These are phyloP conservation scores for Astrocystis sublimbata DNA, from an alignment of 495 filamentous ascomycete genomes.

Conservation along the genomic window DNA sequence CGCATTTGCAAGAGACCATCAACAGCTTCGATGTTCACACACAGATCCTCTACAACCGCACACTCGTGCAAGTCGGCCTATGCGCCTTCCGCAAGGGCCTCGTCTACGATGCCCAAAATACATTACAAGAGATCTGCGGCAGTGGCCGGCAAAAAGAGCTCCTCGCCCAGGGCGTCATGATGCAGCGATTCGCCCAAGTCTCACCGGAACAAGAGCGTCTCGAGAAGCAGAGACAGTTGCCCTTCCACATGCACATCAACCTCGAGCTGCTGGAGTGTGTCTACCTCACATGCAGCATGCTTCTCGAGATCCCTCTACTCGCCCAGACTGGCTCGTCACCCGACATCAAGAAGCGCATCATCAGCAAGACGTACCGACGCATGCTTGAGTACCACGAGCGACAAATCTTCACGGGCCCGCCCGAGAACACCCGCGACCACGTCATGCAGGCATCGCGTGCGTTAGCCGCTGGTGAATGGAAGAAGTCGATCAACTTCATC, in stretches of 20 bases:
- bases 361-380: slow-evolving; percentile 98
- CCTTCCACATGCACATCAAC: slow-evolving; percentile 99
- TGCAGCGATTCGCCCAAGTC: slow-evolving; percentile 92
- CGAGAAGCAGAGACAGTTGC: slow-evolving; percentile 92
- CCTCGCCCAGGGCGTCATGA: slow-evolving; percentile 95
- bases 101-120: slow-evolving; percentile 95
- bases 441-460: slow-evolving; percentile 99
- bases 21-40: slow-evolving; percentile 91
- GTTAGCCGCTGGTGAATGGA: slow-evolving; percentile 95
- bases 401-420: slow-evolving; percentile 97
- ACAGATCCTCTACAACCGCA: slow-evolving; percentile 98
- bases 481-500: slow-evolving; percentile 88
- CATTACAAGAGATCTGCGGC: slow-evolving; percentile 95
- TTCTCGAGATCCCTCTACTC: slow-evolving; percentile 94
- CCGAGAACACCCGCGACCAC: slow-evolving; percentile 97
- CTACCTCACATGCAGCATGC: slow-evolving; percentile 98
- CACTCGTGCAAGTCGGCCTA: slow-evolving; percentile 94
- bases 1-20: slow-evolving; percentile 97
- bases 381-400: slow-evolving; percentile 99
- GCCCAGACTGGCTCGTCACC: slow-evolving; percentile 95
- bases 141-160: slow-evolving; percentile 97
- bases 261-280: slow-evolving; percentile 96
- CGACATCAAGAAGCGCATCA: slow-evolving; percentile 95
- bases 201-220: slow-evolving; percentile 96
- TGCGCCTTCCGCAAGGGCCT: slow-evolving; percentile 97